Evolutionary conservation across 208 protist genomes (phyloP), one percentile per base, ranked within the genome.

Genomic region (Trypanosoma brucei): DNA sequence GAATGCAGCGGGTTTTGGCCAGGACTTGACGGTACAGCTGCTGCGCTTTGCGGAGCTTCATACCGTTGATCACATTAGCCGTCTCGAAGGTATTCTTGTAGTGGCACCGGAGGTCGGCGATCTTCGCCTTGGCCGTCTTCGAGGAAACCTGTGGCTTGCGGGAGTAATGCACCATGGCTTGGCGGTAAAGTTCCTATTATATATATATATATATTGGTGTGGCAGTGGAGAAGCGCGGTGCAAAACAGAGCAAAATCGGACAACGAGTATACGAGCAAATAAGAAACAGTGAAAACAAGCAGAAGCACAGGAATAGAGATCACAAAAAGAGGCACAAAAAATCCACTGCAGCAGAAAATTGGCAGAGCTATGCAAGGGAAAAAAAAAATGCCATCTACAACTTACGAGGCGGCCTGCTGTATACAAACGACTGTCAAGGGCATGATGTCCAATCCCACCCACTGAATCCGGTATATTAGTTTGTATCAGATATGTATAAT

Each of bases 1-100:
- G 96, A 78, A 98, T 94, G 84, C 86, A 95, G 62, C 92, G 86
- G 54, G 91, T 97, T 83, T 97, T 95, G 65, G 84, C 86, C 63
- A 98, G 81, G 58, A 97, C 94, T 68, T 97, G 88, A 51, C 91
- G 83, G 78, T 97, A 94, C 68, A 93, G 93, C 76, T 91, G 80
- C 75, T 96, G 84, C 3, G 96, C 94, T 81, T 96, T 96, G 66
- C 67, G 67, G 45, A 72, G 67, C 30, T 54, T 54, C 64, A 69
- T 69, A 53, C 93, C 93, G 68, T 92, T 91, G 72, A 98, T 81
- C 52, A 95, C 92, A 68, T 93, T 88, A 45, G 86, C 93, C 8
- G 91, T 96, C 78, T 98, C 89, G 62, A 87, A 88, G 48, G 96
- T 98, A 78, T 97, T 97, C 85, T 98, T 98, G 84, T 85, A 96